These are phyloP conservation scores for Hemisphaericaspora nanyangensis DNA, from an alignment of 805 yeast genomes.

Conservation along the genomic window DNA sequence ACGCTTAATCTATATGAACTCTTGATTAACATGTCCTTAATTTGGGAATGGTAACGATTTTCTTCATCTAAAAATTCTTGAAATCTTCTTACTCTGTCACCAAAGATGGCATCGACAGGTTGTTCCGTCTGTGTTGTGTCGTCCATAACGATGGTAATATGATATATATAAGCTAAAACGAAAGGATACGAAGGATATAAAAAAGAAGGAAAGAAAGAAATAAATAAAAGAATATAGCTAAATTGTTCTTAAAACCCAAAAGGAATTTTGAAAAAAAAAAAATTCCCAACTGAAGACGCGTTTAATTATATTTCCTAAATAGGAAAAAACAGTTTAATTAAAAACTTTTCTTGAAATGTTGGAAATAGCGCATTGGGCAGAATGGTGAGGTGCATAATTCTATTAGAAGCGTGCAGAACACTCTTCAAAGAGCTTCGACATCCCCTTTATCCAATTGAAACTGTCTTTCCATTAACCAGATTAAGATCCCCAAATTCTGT, in stretches of 20 bases:
- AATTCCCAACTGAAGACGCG: slow-evolving; percentile 16
- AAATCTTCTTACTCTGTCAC: slow-evolving; percentile 83
- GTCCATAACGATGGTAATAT: slow-evolving; percentile 4
- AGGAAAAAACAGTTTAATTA: slow-evolving; percentile 19
- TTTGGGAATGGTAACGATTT: slow-evolving; percentile 58
- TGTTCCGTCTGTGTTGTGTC: slow-evolving; percentile 18
- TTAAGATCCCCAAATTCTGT: too few relatives aligned
- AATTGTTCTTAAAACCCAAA: too few relatives aligned
- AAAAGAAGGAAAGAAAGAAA: not conserved
- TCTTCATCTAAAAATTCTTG: slow-evolving; percentile 75
- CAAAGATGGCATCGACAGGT: slow-evolving; percentile 49
- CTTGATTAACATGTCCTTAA: slow-evolving; percentile 68
- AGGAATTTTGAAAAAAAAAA: not conserved
- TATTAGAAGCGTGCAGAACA: too few relatives aligned
- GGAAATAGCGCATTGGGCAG: too few relatives aligned
- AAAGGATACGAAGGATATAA: not conserved
- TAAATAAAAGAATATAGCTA: not conserved
- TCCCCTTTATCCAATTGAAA: too few relatives aligned
- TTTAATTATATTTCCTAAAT: slow-evolving; percentile 22
- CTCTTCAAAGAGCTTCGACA: too few relatives aligned
- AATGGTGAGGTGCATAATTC: too few relatives aligned
- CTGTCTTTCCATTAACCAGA: too few relatives aligned
- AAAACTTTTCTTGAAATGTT: too few relatives aligned
- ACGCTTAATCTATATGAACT: slow-evolving; percentile 66
- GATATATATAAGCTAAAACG: not conserved